These are phyloP conservation scores for Butyriboletus loyo DNA, from an alignment of 768 basidiomycete genomes.

Conservation along the genomic window DNA sequence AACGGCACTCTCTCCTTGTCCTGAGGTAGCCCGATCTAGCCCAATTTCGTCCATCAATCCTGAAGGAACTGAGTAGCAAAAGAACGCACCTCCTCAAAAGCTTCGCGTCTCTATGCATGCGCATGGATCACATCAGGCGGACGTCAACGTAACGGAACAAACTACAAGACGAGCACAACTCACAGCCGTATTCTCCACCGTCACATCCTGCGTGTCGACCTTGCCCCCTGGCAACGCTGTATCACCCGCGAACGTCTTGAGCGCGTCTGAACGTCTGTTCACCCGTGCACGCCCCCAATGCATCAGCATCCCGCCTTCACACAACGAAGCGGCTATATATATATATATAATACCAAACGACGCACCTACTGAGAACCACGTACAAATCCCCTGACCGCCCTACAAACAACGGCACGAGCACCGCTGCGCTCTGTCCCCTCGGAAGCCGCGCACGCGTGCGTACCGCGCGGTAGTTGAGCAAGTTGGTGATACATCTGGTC, in stretches of 20 bases:
- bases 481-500: conserved; percentile 25
- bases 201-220: conserved; percentile 63
- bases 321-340: no score
- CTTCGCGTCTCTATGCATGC: conserved; percentile 67
- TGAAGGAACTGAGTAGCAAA: background rate
- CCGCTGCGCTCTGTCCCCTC: conserved; percentile 62
- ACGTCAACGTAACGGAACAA: no score
- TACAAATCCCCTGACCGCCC: conserved; percentile 82
- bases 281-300: no score
- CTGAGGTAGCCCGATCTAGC: conserved; percentile 77
- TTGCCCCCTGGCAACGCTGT: conserved; percentile 88
- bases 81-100: conserved; percentile 76
- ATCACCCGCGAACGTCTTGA: conserved; percentile 81
- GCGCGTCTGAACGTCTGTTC: conserved; percentile 63
- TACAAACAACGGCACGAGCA: conserved; percentile 81
- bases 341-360: no score
- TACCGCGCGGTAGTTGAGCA: conserved; percentile 26
- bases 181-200: conserved; percentile 80
- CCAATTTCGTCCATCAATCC: background rate
- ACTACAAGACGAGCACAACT: background rate
- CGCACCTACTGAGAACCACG: conserved; percentile 79
- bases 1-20: conserved; percentile 70
- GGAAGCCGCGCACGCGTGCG: conserved; percentile 43
- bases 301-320: background rate
- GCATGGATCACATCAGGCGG: background rate